Evolutionary conservation across 331 rosid species (phyloP).

Genomic region (Cydonia oblonga): DNA sequence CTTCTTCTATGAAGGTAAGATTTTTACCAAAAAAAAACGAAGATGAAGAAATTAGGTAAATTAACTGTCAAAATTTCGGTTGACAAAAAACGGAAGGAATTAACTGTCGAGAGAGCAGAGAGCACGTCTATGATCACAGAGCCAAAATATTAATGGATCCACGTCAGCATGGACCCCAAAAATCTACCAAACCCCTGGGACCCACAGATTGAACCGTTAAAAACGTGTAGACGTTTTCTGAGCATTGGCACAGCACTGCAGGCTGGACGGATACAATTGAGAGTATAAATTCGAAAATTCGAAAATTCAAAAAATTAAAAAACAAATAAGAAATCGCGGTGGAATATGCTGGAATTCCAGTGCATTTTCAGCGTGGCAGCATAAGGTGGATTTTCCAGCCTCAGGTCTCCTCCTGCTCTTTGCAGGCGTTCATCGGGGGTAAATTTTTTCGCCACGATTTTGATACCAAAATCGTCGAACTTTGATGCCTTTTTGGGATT

Average conservation of each 20-base stretch:
- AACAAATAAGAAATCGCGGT: slow-evolving; percentile 1
- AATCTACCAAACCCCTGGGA: background rate
- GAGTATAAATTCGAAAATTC: background rate
- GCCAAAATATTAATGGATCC: background rate
- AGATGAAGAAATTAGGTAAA: too few species aligned
- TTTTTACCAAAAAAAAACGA: too few species aligned
- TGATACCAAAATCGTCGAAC: background rate
- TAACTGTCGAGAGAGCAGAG: background rate
- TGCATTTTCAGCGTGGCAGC: slow-evolving; percentile 22
- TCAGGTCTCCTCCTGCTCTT: slow-evolving; percentile 13
- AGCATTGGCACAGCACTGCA: background rate
- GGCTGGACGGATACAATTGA: background rate
- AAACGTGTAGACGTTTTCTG: background rate
- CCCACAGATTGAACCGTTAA: background rate
- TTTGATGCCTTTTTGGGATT: slow-evolving; percentile 6
- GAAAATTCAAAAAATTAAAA: background rate
- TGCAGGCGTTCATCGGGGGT: slow-evolving; percentile 33
- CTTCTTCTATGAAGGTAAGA: too few species aligned
- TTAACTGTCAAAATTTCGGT: too few species aligned
- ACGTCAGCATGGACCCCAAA: background rate
- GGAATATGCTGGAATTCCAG: slow-evolving; percentile 22
- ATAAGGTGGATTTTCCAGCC: slow-evolving; percentile 28
- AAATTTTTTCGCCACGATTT: background rate
- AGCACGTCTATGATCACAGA: background rate
- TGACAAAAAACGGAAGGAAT: background rate